Conservation (phyloP, 2,329 filamentous ascomycete species). For the Leptodontidium sp. region DNA sequence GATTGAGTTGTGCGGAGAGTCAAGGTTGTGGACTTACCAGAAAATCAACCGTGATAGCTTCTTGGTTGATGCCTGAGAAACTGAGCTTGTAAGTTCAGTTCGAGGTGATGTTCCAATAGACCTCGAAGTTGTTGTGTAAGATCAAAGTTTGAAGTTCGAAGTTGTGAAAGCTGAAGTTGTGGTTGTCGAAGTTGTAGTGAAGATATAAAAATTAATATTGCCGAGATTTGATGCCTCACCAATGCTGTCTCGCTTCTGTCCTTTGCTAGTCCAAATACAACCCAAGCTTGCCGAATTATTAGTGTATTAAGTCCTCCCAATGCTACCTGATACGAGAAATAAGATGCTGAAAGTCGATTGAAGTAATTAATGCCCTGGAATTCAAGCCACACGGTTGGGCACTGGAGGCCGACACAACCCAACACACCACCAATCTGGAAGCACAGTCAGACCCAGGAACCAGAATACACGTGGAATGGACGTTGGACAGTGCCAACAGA, state of each 20-base stretch:
- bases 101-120: neutral
- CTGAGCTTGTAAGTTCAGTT: neutral
- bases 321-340: neutral
- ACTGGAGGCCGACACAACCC: constrained; percentile 12
- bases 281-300: constrained; percentile 15
- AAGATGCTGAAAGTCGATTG: constrained; percentile 12
- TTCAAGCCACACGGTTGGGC: constrained; percentile 15
- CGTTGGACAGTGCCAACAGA: constrained; percentile 28
- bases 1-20: neutral
- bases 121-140: neutral
- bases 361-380: constrained; percentile 15
- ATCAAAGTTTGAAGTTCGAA: neutral
- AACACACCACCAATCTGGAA: constrained; percentile 24
- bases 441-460: constrained; percentile 39
- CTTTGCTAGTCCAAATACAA: constrained; percentile 1
- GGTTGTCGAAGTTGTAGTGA: neutral
- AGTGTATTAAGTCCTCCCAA: constrained; percentile 18
- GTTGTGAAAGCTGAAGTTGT: neutral
- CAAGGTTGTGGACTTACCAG: constrained; percentile 14
- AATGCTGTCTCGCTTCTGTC: constrained; percentile 7
- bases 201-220: constrained; percentile 13
- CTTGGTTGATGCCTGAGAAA: neutral
- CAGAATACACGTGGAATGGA: constrained; percentile 19
- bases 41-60: neutral
- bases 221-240: constrained; percentile 14